A percentile compares a stretch with the other conserved stretches of the same genome.
Evolutionary conservation across 352 stramenopile species (phyloP).

Genomic region (Globisporangium sylvaticum): DNA sequence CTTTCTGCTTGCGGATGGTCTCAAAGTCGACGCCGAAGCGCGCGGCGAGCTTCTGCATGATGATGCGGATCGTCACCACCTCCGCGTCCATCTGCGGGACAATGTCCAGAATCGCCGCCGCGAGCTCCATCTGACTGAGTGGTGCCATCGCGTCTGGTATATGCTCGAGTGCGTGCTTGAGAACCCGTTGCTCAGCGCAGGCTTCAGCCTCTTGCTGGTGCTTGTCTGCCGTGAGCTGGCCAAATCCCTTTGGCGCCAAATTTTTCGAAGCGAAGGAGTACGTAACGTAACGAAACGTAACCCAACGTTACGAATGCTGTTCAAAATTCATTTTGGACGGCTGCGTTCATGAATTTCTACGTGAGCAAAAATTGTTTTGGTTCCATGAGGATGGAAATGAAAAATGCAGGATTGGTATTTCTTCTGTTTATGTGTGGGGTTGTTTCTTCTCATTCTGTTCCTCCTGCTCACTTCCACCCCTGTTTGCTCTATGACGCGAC

Average conservation of each 20-base stretch:
- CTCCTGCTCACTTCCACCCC: not conserved
- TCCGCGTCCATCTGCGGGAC: conserved; percentile 54
- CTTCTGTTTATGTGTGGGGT: not conserved
- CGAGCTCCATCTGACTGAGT: conserved; percentile 25
- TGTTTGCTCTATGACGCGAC: not conserved
- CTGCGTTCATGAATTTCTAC: too few relatives aligned
- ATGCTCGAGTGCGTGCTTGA: not conserved
- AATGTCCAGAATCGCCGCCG: conserved; percentile 37
- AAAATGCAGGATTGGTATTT: not conserved
- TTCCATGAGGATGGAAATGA: not conserved
- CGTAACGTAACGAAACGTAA: not conserved
- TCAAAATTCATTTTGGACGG: not conserved
- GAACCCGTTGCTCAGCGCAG: not conserved
- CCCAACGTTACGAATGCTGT: not conserved
- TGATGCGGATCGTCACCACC: conserved; percentile 39
- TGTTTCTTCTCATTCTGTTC: not conserved
- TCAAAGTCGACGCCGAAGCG: conserved; percentile 38
- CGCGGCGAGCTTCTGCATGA: conserved; percentile 48
- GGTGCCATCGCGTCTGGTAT: conserved; percentile 11
- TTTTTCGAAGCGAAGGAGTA: not conserved
- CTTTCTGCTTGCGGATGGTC: conserved; percentile 5
- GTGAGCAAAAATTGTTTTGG: not conserved
- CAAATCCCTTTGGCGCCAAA: not conserved
- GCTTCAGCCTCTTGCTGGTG: too few relatives aligned
- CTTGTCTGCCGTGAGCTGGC: not conserved